These are phyloP conservation scores for Jaapia argillacea DNA, from an alignment of 768 basidiomycete genomes.

Conservation along the genomic window DNA sequence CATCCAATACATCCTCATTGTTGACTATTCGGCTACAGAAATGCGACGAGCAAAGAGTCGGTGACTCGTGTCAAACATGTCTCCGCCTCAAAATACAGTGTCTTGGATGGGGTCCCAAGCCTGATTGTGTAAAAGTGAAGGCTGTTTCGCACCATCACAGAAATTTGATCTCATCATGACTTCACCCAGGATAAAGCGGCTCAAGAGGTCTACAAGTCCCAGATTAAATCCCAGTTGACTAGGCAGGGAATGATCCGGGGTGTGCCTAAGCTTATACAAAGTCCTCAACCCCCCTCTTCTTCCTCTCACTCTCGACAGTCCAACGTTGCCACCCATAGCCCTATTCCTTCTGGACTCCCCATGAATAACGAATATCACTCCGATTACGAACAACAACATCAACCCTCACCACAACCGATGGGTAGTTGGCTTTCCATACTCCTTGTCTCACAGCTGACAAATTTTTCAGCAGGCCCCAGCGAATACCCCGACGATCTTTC, in stretches of 20 bases:
- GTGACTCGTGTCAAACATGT: conserved; percentile 75
- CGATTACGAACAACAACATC: too few species aligned
- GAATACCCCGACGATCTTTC: too few species aligned
- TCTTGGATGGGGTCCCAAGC: conserved; percentile 76
- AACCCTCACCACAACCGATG: too few species aligned
- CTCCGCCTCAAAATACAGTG: conserved; percentile 73
- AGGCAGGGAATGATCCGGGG: conserved; percentile 74
- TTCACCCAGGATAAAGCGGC: conserved; percentile 63
- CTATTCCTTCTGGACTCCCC: too few species aligned
- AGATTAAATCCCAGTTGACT: conserved; percentile 74
- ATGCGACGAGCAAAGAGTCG: conserved; percentile 78
- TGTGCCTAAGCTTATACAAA: conserved; percentile 32
- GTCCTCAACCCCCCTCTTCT: conserved; percentile 39
- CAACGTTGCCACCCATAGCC: too few species aligned
- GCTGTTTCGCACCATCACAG: conserved; percentile 7
- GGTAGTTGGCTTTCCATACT: too few species aligned
- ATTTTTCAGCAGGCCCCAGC: too few species aligned
- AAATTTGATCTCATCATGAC: conserved; percentile 7
- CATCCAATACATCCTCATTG: too few species aligned
- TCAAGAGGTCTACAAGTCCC: conserved; percentile 75
- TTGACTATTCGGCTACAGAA: too few species aligned
- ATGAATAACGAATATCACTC: too few species aligned
- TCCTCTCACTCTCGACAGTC: too few species aligned
- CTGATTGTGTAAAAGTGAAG: conserved; percentile 84
- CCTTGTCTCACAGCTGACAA: too few species aligned